phyloP scores from a whole-genome alignment of 106 monocot genomes.

The Dioscorea dumetorum region DNA sequence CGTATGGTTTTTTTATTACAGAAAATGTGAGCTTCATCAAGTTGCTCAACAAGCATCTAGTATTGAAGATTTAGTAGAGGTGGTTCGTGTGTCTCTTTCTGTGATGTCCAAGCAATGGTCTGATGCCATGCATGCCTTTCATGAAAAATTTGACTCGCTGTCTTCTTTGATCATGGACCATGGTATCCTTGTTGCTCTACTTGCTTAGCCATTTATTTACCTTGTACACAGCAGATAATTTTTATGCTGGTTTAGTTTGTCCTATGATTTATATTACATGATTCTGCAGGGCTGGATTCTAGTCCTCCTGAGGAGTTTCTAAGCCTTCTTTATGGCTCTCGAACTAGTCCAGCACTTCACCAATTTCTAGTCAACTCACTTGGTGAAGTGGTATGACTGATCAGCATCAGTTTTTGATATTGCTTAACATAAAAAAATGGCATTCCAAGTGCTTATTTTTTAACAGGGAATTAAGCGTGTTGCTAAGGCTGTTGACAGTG shows the following conservation, averaged over 20 bases:
- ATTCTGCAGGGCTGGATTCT: conserved; percentile 54
- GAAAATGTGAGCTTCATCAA: conserved; percentile 89
- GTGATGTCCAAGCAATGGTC: conserved; percentile 91
- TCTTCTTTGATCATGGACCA: conserved; percentile 63
- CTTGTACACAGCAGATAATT: too few relatives aligned
- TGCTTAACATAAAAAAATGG: too few relatives aligned
- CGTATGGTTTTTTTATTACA: conserved; percentile 14
- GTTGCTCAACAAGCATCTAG: conserved; percentile 92
- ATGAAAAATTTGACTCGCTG: conserved; percentile 66
- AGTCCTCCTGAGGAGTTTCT: conserved; percentile 81
- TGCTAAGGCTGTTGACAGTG: conserved; percentile 54
- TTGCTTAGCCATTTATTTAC: too few relatives aligned
- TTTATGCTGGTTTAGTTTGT: too few relatives aligned
- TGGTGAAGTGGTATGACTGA: conserved; percentile 70
- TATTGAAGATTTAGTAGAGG: conserved; percentile 87
- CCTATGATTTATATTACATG: background rate
- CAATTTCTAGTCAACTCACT: conserved; percentile 92
- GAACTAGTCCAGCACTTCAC: conserved; percentile 87
- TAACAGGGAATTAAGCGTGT: conserved; percentile 82
- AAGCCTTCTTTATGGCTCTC: conserved; percentile 76
- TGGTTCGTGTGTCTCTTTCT: conserved; percentile 63
- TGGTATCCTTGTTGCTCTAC: conserved; percentile 33
- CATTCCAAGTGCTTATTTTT: conserved; percentile 6
- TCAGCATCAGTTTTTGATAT: too few relatives aligned
- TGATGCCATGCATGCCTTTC: conserved; percentile 74